Evolutionary conservation across 2,329 filamentous ascomycete species (phyloP).

Genomic region (Cytospora paraplurivora): DNA sequence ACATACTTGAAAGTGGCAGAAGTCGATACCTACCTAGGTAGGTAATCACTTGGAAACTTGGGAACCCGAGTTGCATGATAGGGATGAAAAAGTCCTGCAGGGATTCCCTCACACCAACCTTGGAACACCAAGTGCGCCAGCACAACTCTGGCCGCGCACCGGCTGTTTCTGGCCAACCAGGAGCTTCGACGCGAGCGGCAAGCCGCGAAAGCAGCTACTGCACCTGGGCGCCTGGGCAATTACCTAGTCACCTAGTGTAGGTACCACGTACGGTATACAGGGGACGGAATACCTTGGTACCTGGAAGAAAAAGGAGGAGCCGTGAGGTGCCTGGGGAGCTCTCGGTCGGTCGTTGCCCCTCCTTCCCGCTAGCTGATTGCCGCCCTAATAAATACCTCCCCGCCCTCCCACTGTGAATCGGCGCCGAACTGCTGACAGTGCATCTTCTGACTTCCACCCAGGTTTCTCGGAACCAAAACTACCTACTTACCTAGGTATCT

Average conservation of each 20-base stretch:
- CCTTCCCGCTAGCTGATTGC: constrained; percentile 28
- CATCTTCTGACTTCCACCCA: constrained; percentile 30
- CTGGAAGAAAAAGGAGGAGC: background rate
- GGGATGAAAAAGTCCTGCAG: constrained; percentile 15
- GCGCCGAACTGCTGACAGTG: constrained; percentile 35
- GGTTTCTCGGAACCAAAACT: background rate
- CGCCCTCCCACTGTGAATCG: constrained; percentile 37
- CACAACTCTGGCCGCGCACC: background rate
- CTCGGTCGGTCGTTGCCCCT: background rate
- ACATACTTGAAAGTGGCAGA: no score
- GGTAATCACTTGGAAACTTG: no score
- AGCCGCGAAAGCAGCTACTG: background rate
- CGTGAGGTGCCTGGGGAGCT: constrained; percentile 1
- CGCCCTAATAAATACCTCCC: constrained; percentile 42
- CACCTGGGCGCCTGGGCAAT: no score
- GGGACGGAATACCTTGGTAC: background rate
- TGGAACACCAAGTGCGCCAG: background rate
- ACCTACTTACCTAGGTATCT: no score
- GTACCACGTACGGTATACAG: background rate
- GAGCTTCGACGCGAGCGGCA: constrained; percentile 1
- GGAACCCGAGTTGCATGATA: constrained; percentile 7
- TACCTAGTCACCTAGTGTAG: no score
- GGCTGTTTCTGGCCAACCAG: background rate
- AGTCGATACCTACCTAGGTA: no score
- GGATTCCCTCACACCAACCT: background rate